A percentile compares a stretch with the other conserved stretches of the same genome.
These are phyloP conservation scores for Diaporthe eres DNA, from an alignment of 2,329 filamentous ascomycete species.

Conservation along the genomic window DNA sequence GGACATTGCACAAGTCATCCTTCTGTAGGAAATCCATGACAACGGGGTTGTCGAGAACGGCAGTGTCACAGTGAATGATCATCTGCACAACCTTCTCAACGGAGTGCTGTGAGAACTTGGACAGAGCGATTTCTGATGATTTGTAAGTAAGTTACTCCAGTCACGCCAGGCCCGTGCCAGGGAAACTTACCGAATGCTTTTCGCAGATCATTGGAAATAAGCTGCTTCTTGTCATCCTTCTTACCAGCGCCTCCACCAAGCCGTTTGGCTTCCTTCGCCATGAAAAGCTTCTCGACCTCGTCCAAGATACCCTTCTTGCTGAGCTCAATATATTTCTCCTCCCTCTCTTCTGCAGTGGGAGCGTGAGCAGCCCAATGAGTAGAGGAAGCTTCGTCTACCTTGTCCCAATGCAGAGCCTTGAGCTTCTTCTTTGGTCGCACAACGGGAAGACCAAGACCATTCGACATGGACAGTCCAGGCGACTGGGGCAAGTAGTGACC, in stretches of 20 bases:
- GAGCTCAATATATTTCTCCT: slow-evolving; percentile 95
- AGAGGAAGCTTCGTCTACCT: slow-evolving; percentile 91
- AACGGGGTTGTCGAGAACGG: slow-evolving; percentile 88
- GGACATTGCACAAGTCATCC: slow-evolving; percentile 92
- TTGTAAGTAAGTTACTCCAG: slow-evolving; percentile 49
- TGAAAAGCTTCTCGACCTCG: slow-evolving; percentile 96
- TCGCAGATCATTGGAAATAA: slow-evolving; percentile 91
- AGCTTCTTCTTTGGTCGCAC: slow-evolving; percentile 98
- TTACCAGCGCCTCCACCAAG: slow-evolving; percentile 80
- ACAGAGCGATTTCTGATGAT: slow-evolving; percentile 82
- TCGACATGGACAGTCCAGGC: slow-evolving; percentile 65
- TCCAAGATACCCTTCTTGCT: slow-evolving; percentile 96
- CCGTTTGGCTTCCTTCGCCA: slow-evolving; percentile 96
- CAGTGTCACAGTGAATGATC: slow-evolving; percentile 94
- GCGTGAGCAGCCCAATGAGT: slow-evolving; percentile 94
- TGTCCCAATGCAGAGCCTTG: slow-evolving; percentile 99
- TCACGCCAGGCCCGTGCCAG: not conserved
- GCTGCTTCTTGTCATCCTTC: slow-evolving; percentile 96
- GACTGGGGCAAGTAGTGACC: slow-evolving; percentile 82
- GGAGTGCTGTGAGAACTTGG: slow-evolving; percentile 89
- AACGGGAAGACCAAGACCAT: slow-evolving; percentile 80
- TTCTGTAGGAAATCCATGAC: slow-evolving; percentile 98
- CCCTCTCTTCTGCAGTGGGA: slow-evolving; percentile 87
- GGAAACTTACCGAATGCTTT: slow-evolving; percentile 80
- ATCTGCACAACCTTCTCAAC: slow-evolving; percentile 90